Evolutionary conservation across 768 basidiomycete species (phyloP).

Genomic region (Boletus vermiculosoides): DNA sequence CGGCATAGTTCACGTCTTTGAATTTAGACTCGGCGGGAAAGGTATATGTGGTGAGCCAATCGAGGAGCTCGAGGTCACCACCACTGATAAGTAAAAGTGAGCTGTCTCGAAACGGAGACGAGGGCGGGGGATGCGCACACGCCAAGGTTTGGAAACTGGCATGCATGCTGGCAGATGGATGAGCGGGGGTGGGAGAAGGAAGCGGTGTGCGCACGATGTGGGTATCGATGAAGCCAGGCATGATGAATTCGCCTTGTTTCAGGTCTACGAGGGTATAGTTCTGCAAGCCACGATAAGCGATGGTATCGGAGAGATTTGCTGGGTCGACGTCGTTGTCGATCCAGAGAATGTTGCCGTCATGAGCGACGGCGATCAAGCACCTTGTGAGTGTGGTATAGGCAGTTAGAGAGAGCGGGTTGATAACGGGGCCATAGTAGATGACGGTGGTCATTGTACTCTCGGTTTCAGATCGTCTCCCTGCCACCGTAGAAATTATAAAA

Average conservation of each 20-base stretch:
- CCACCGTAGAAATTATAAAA: slow-evolving; percentile 44
- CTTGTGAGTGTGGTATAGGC: slow-evolving; percentile 46
- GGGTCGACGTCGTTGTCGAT: slow-evolving; percentile 57
- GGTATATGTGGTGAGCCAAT: slow-evolving; percentile 83
- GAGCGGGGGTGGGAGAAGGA: background rate
- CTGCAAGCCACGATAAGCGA: slow-evolving; percentile 50
- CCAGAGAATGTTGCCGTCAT: slow-evolving; percentile 66
- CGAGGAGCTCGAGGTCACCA: slow-evolving; percentile 80
- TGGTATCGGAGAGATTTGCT: slow-evolving; percentile 45
- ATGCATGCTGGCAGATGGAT: slow-evolving; percentile 28
- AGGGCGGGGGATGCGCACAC: slow-evolving; percentile 20
- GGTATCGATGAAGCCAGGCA: slow-evolving; percentile 90
- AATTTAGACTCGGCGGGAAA: slow-evolving; percentile 88
- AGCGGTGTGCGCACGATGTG: slow-evolving; percentile 63
- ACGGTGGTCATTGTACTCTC: slow-evolving; percentile 30
- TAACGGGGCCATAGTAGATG: slow-evolving; percentile 55
- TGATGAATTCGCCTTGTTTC: slow-evolving; percentile 61
- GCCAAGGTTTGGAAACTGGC: slow-evolving; percentile 46
- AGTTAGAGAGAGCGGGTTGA: slow-evolving; percentile 50
- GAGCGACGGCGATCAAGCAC: slow-evolving; percentile 53
- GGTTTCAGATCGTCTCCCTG: background rate
- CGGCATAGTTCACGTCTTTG: slow-evolving; percentile 65
- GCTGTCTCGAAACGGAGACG: background rate
- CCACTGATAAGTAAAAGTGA: slow-evolving; percentile 48
- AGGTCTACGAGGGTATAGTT: slow-evolving; percentile 37